Evolutionary conservation across 495 filamentous ascomycete genomes (phyloP), one percentile per base, ranked within the genome.

Genomic region (Aspergillus saccharolyticus): DNA sequence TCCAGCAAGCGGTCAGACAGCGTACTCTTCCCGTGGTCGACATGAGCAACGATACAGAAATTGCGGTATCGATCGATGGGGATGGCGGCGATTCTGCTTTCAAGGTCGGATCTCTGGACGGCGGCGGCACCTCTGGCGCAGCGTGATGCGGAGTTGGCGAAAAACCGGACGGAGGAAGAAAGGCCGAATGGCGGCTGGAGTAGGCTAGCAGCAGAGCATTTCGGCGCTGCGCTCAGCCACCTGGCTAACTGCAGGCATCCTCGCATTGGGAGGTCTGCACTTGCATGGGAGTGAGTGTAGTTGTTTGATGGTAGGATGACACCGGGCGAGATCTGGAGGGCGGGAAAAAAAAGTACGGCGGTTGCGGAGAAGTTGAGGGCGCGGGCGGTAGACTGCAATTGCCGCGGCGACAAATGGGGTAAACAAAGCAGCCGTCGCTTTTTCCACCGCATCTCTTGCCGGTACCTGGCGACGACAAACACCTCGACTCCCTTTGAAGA

Each of bases 21-120:
- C 5, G 94, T 98, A 59, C 86, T 90, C 70, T 98, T 98, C 67
- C 94, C 94, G 85, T 98, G 94, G 73, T 98, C 94, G 72, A 98
- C 96, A 70, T 98, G 94, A 5, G 94, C 94, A 53, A 98, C 94
- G 66, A 98, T 97, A 68, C 94, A 98, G 68, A 98, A 82, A 69
- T 98, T 98, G 42, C 94, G 87, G 70, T 90, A 98, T 17, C 92
- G 87, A 25, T 91, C 88, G 59, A 97, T 83, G 4, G 94, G 94
- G 58, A 98, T 96, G 0, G 81, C 85, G 10, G 88, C 78, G 53
- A 98, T 97, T 62, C 94, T 81, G 43, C 75, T 74, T 70, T 97
- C 94, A 17, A 96, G 79, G 28, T 87, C 85, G 4, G 77, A 67
- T 10, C 77, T 59, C 2, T 62, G 63, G 49, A 61, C 66, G 1